These are phyloP conservation scores for Calonectria hongkongensis DNA, from an alignment of 2,329 filamentous ascomycete genomes.

Conservation along the genomic window DNA sequence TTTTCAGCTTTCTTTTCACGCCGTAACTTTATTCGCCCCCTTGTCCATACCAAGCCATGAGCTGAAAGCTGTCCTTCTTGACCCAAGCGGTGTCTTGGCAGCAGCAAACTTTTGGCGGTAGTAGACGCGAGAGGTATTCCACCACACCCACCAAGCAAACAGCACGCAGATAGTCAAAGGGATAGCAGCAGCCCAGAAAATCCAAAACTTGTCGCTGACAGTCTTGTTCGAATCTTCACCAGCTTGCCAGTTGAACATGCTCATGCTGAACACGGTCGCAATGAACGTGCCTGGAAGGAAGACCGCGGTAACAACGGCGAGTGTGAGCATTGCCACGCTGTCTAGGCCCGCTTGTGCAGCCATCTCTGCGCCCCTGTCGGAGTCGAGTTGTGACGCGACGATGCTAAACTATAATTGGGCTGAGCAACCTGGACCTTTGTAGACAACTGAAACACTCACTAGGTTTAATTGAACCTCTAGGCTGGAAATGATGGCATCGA, in stretches of 20 bases:
- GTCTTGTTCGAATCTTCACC: background rate
- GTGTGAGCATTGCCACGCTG: background rate
- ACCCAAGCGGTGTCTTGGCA: background rate
- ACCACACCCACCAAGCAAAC: background rate
- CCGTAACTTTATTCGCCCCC: too few species aligned
- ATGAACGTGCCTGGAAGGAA: background rate
- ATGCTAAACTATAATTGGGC: background rate
- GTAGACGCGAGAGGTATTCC: background rate
- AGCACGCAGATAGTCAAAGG: background rate
- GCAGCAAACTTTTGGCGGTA: background rate
- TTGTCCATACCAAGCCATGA: too few species aligned
- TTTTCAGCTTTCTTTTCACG: too few species aligned
- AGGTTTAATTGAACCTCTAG: background rate
- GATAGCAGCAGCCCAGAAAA: background rate
- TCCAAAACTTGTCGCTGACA: background rate
- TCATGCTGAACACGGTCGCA: background rate
- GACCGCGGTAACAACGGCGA: background rate
- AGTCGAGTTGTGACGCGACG: background rate
- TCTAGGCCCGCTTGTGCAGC: background rate
- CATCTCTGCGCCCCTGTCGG: background rate
- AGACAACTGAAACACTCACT: background rate
- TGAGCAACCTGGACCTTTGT: background rate
- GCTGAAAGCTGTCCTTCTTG: background rate
- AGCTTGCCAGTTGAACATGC: background rate
- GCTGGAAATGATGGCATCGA: background rate